Base-by-base conservation (phyloP, 345 rosid species). In the Carallia brachiata region DNA sequence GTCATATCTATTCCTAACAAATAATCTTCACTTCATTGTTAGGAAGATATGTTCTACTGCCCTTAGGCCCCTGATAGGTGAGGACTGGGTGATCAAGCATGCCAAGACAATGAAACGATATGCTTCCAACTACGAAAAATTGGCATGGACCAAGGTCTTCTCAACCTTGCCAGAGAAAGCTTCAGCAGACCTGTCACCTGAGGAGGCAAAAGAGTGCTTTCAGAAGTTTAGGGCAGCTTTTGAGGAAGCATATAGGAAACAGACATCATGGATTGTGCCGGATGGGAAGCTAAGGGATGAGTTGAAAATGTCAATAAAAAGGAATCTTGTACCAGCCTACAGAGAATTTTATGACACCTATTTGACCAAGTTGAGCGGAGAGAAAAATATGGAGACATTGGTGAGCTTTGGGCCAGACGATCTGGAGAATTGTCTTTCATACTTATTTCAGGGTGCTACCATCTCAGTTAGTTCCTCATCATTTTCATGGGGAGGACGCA, bases 341-440 rank as follows among this genome's bases (percentile, higher is more conserved):
- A 66, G 61, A n/a, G 75, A 71, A 9, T 71, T 76, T 55, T 70
- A 37, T 13, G 55, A 62, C 7, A 56, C 9, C n/a, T 37, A 61
- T 62, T 23, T 65, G 61, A 78, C 44, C 69, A 60, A 39, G 69
- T 30, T 79, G 61, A 57, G 70, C 8, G 84, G 73, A 69, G 88
- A 78, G 75, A 79, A 39, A 36, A 68, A 78, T 70, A 69, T 79
- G 66, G 87, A 79, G 70, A 61, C 47, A 67, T 59, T 78, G 5
- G 82, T 81, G 23, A 79, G 78, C 77, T 82, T 84, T 68, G 70
- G 75, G 18, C 95, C 96, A 2, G 87, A 89, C 62, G 94, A 88
- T 62, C 63, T 91, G 75, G 85, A 64, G 74, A 86, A 87, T 70
- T 86, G 82, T 80, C 78, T 94, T 63, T 89, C 95, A 15, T 86